Evolutionary conservation across 352 stramenopile genomes (phyloP), one percentile per base, ranked within the genome.

Genomic region (Phytophthora sp.): DNA sequence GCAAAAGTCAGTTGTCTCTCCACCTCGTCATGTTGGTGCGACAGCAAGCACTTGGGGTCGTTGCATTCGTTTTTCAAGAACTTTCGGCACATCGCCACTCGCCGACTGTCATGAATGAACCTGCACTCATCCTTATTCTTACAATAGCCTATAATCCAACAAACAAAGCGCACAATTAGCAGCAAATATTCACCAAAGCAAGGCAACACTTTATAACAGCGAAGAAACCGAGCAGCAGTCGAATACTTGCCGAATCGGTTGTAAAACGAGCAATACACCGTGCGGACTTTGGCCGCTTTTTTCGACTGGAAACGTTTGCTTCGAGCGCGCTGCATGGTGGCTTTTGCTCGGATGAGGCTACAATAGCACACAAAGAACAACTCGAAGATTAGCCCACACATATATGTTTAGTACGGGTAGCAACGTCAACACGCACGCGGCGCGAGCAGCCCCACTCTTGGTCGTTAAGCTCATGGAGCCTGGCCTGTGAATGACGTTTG

Each of bases 31-130:
- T 90, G 69, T 56, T 73, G 72, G 56, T 91, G 86, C 20, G 86
- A 93, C 21, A 95, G 73, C 60, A 77, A 53, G 42, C 86, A 95
- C 13, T 77, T 76, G 21, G 71, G 44, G 49, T 93, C 77, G 21
- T 56, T 61, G 69, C 86, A 95, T 38, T 77, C 74, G 33, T 87
- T 88, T 38, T 79, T 79, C 45, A 90, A 57, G 31, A 95, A 95
- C 52, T 90, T 88, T 24, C 80, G 83, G 33, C 86, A 95, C 49
- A 95, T 88, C n/a, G 79, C 77, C 44, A 93, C 73, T n/a, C 79
- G 84, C 18, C 86, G 84, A 62, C 84, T 95, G 61, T 95, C 86
- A 53, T 95, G 86, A 58, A 95, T 88, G 66, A 90, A 93, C 55
- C 77, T 81, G 69, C 86, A 95, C 15, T 72, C 73, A 60, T 91